Evolutionary conservation across 768 basidiomycete genomes (phyloP).

Genomic region (Suillus luteus): DNA sequence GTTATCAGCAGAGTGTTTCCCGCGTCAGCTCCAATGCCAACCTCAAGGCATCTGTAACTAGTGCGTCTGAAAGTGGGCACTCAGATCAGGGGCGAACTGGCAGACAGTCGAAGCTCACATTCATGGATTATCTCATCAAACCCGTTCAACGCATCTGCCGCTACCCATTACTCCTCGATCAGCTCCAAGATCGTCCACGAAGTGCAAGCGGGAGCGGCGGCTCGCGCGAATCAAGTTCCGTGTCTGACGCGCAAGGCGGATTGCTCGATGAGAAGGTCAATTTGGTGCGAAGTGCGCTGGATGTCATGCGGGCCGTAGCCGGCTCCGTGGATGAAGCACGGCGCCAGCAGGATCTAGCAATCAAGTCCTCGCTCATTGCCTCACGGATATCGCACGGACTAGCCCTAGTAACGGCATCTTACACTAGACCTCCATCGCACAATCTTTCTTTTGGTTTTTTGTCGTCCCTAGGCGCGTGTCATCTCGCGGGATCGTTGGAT

Average conservation of each 20-base stretch:
- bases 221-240: slow-evolving; percentile 7
- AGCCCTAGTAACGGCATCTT: slow-evolving; percentile 29
- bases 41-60: slow-evolving; percentile 35
- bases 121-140: slow-evolving; percentile 92
- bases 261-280: slow-evolving; percentile 11
- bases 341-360: slow-evolving; percentile 59
- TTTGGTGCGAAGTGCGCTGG: slow-evolving; percentile 46
- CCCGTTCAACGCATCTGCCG: slow-evolving; percentile 96
- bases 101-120: slow-evolving; percentile 50
- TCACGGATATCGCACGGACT: slow-evolving; percentile 56
- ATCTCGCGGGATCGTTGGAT: slow-evolving; percentile 85
- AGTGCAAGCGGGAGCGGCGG: slow-evolving; percentile 5
- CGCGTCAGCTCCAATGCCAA: slow-evolving; percentile 32
- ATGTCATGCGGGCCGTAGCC: slow-evolving; percentile 77
- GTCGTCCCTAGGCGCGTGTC: slow-evolving; percentile 73
- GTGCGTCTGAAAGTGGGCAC: slow-evolving; percentile 34
- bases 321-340: slow-evolving; percentile 82
- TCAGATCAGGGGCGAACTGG: slow-evolving; percentile 27
- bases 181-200: slow-evolving; percentile 43
- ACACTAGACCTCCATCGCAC: slow-evolving; percentile 36
- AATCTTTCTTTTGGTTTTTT: slow-evolving; percentile 58
- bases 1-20: slow-evolving; percentile 38
- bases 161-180: slow-evolving; percentile 87
- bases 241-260: background rate
- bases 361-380: slow-evolving; percentile 68